phyloP scores from a whole-genome alignment of 1,284 basidiomycete genomes.

The Inonotus obliquus region DNA sequence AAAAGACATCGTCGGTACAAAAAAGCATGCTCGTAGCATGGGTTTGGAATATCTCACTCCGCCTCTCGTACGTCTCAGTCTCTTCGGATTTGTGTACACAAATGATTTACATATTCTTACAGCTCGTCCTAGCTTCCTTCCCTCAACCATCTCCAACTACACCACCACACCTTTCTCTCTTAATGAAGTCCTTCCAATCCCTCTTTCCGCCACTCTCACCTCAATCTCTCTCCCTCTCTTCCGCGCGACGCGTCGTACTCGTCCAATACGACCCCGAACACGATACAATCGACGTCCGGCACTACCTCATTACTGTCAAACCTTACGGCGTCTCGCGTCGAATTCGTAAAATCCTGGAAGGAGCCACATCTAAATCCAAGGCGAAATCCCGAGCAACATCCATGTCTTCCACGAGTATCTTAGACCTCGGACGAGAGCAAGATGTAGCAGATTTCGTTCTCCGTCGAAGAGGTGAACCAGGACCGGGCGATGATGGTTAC shows the following conservation, averaged over 20 bases:
- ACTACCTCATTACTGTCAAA: conserved; percentile 94
- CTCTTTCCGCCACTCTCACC: conserved; percentile 85
- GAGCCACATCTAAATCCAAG: conserved; percentile 29
- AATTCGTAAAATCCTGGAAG: conserved; percentile 84
- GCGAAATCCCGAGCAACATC: not conserved
- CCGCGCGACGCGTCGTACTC: conserved; percentile 88
- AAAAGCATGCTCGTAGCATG: conserved; percentile 66
- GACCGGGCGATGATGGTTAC: conserved; percentile 66
- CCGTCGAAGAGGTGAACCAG: conserved; percentile 60
- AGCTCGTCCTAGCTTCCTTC: conserved; percentile 76
- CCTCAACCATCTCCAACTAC: conserved; percentile 67
- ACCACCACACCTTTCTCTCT: conserved; percentile 64
- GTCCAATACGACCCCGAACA: conserved; percentile 87
- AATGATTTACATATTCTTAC: not conserved
- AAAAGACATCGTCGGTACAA: conserved; percentile 74
- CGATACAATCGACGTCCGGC: conserved; percentile 88
- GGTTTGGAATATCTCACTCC: conserved; percentile 85
- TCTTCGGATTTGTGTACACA: not conserved
- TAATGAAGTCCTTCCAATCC: conserved; percentile 86
- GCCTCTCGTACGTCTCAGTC: conserved; percentile 60
- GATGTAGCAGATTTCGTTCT: conserved; percentile 97
- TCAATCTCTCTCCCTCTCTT: conserved; percentile 71
- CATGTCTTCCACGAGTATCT: conserved; percentile 33
- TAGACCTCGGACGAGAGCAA: conserved; percentile 85
- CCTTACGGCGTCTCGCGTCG: conserved; percentile 91